Percentiles rank a stretch among this genome's conserved stretches.
phyloP scores from a whole-genome alignment of 2,329 filamentous ascomycete species.

The Pseudocercospora macadamiae region DNA sequence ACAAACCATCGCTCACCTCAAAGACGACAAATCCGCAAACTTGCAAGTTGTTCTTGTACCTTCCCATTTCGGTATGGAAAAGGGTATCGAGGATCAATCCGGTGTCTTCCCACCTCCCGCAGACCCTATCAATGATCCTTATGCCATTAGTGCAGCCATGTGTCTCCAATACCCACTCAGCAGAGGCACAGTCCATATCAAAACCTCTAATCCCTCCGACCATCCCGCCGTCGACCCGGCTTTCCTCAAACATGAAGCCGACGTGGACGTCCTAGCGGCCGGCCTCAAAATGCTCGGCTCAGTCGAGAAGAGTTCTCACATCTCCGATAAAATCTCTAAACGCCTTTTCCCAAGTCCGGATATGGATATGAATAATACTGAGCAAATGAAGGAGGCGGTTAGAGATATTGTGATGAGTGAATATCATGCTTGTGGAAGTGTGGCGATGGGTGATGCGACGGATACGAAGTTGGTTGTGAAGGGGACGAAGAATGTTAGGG shows the following conservation, averaged over 20 bases:
- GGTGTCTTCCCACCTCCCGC: conserved; percentile 32
- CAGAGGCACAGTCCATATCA: conserved; percentile 39
- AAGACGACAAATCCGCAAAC: conserved; percentile 42
- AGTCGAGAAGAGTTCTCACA: conserved; percentile 47
- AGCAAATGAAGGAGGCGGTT: conserved; percentile 33
- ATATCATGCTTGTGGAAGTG: conserved; percentile 44
- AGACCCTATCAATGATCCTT: conserved; percentile 25
- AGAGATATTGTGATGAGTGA: conserved; percentile 33
- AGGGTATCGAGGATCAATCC: conserved; percentile 35
- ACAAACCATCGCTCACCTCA: conserved; percentile 39
- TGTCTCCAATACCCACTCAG: conserved; percentile 38
- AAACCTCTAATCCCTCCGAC: conserved; percentile 28
- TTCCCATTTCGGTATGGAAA: conserved; percentile 34
- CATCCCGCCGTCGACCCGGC: conserved; percentile 33
- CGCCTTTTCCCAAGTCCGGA: conserved; percentile 39
- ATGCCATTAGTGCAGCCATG: conserved; percentile 32
- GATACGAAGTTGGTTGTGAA: conserved; percentile 43
- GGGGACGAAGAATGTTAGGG: conserved; percentile 41
- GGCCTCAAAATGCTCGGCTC: conserved; percentile 44
- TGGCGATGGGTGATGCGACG: conserved; percentile 49
- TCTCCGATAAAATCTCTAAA: conserved; percentile 45
- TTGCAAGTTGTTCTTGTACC: conserved; percentile 42
- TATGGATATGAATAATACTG: conserved; percentile 29
- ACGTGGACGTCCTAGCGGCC: conserved; percentile 45
- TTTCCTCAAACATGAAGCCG: conserved; percentile 48